Conservation (phyloP, 805 yeast species). For the Wickerhamia fluorescens region DNA sequence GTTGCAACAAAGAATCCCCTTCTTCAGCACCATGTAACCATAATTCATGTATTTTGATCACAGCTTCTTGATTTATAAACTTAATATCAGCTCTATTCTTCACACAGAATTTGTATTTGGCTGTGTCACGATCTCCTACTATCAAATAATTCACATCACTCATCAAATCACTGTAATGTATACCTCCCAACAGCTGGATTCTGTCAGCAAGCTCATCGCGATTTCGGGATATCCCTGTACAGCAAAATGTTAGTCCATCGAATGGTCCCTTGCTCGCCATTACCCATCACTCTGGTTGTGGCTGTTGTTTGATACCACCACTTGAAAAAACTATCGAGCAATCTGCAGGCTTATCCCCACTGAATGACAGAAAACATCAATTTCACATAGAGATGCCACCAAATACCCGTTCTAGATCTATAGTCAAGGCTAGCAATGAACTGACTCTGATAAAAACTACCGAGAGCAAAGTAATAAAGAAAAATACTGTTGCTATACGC, state of each 20-base stretch:
- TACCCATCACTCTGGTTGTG: neutral
- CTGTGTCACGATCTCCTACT: constrained; percentile 52
- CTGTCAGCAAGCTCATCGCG: constrained; percentile 39
- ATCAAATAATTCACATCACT: constrained; percentile 53
- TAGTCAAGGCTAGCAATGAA: too few relatives aligned
- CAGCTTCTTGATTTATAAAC: constrained; percentile 43
- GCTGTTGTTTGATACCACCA: too few relatives aligned
- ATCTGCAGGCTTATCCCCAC: too few relatives aligned
- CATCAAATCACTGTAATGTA: constrained; percentile 48
- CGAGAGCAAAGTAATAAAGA: too few relatives aligned
- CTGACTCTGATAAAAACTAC: too few relatives aligned
- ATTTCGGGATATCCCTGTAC: constrained; percentile 43
- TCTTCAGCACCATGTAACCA: constrained; percentile 50
- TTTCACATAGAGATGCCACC: too few relatives aligned
- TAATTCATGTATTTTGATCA: constrained; percentile 36
- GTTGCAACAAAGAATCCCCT: constrained; percentile 11
- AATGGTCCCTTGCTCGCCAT: constrained; percentile 28
- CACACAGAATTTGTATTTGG: constrained; percentile 47
- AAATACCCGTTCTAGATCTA: too few relatives aligned
- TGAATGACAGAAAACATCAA: too few relatives aligned
- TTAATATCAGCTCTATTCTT: constrained; percentile 47
- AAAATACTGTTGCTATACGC: too few relatives aligned
- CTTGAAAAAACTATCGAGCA: too few relatives aligned
- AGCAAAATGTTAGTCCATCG: constrained; percentile 45
- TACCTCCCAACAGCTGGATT: constrained; percentile 54